Conservation (phyloP, 2,329 filamentous ascomycete genomes). For the Proliferodiscus dingleyae region DNA sequence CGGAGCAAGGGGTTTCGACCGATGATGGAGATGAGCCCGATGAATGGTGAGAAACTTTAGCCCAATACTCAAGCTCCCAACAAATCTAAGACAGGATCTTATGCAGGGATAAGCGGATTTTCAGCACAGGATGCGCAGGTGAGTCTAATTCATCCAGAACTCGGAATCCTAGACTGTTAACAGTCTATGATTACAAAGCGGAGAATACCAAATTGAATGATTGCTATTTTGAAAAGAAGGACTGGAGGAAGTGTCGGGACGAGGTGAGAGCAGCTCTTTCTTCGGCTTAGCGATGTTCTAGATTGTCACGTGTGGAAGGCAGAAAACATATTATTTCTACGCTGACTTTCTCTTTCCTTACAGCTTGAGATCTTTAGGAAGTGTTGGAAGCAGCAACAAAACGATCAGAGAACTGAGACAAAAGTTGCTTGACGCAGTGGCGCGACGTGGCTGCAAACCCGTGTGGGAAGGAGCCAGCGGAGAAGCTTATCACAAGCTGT, state of each 20-base stretch:
- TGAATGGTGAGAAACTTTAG: constrained; percentile 65
- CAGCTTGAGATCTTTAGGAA: constrained; percentile 87
- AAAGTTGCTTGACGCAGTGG: constrained; percentile 54
- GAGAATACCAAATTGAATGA: constrained; percentile 90
- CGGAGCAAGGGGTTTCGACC: constrained; percentile 32
- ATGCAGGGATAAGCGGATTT: constrained; percentile 91
- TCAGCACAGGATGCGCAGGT: constrained; percentile 93
- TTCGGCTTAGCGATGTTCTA: constrained; percentile 19
- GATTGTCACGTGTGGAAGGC: constrained; percentile 21
- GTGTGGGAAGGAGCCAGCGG: neutral
- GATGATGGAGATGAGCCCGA: constrained; percentile 83
- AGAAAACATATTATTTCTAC: constrained; percentile 1
- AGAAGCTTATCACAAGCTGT: neutral
- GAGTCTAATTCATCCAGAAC: constrained; percentile 26
- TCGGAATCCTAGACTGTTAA: constrained; percentile 2
- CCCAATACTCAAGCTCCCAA: constrained; percentile 14
- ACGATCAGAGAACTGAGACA: constrained; percentile 73
- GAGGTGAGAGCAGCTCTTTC: constrained; percentile 59
- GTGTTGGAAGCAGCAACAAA: constrained; percentile 89
- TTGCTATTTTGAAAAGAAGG: constrained; percentile 93
- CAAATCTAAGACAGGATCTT: constrained; percentile 13
- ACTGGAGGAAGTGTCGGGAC: constrained; percentile 83
- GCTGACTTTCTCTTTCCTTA: constrained; percentile 13
- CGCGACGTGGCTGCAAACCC: neutral
- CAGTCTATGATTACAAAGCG: constrained; percentile 45